phyloP scores from a whole-genome alignment of 164 flowering plant species.

The Cinnamomum chago region DNA sequence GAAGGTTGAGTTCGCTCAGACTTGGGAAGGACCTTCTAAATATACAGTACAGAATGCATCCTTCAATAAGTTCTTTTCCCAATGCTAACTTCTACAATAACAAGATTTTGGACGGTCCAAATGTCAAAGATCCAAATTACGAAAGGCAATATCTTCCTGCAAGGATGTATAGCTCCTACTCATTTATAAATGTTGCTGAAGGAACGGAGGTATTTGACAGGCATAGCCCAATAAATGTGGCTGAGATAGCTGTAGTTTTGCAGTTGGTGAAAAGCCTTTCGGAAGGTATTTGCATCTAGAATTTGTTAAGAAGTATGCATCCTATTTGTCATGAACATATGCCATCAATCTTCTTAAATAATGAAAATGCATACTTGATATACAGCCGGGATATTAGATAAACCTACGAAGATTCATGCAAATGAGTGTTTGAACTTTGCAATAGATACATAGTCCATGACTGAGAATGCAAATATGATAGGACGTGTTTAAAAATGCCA shows the following conservation, averaged over 20 bases:
- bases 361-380: constrained; percentile 13
- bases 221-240: constrained; percentile 31
- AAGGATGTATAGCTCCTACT: constrained; percentile 42
- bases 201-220: constrained; percentile 28
- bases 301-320: background rate
- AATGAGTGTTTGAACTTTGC: too few species aligned
- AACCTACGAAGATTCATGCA: background rate
- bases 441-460: too few species aligned
- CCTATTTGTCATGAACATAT: background rate
- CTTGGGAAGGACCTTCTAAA: constrained; percentile 36
- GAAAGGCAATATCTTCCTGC: constrained; percentile 28
- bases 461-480: too few species aligned
- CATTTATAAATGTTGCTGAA: constrained; percentile 32
- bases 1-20: constrained; percentile 30
- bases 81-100: constrained; percentile 33
- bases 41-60: constrained; percentile 58
- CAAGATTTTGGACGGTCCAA: constrained; percentile 31
- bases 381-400: constrained; percentile 9
- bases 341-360: too few species aligned
- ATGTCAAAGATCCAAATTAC: constrained; percentile 20
- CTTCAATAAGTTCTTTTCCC: constrained; percentile 50
- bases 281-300: constrained; percentile 26
- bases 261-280: constrained; percentile 29
- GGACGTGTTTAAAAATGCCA: too few species aligned
- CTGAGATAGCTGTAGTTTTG: constrained; percentile 34